phyloP scores from a whole-genome alignment of 352 stramenopile species.

The Pythium monospermum region DNA sequence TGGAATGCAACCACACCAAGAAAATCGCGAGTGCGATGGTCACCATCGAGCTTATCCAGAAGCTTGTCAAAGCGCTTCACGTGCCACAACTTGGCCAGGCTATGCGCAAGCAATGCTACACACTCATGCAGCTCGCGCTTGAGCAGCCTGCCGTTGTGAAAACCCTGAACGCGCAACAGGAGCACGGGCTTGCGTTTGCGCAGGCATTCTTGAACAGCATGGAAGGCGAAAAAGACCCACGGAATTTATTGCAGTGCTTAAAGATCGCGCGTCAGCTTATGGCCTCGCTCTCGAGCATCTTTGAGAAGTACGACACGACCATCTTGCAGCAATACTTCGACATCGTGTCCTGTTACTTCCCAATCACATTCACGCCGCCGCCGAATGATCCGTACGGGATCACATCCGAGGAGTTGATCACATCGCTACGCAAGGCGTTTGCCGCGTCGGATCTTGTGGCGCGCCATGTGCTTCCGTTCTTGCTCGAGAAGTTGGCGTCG shows the following conservation, averaged over 20 bases:
- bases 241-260: conserved; percentile 78
- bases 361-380: conserved; percentile 89
- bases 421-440: conserved; percentile 77
- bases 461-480: conserved; percentile 76
- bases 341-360: conserved; percentile 89
- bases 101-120: conserved; percentile 84
- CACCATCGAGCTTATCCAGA: conserved; percentile 57
- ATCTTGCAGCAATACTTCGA: conserved; percentile 87
- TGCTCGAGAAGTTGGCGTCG: conserved; percentile 83
- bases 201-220: conserved; percentile 77
- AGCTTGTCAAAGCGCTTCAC: conserved; percentile 59
- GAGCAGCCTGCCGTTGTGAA: conserved; percentile 54
- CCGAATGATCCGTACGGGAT: conserved; percentile 90
- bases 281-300: conserved; percentile 49
- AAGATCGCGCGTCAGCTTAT: conserved; percentile 63
- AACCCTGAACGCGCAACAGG: conserved; percentile 30
- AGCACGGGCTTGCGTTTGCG: conserved; percentile 47
- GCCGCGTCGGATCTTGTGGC: conserved; percentile 73
- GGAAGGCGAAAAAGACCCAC: conserved; percentile 89
- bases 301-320: conserved; percentile 56
- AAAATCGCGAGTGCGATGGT: conserved; percentile 46
- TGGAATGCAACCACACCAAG: conserved; percentile 60
- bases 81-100: conserved; percentile 78
- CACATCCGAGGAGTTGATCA: conserved; percentile 79
- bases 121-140: conserved; percentile 71